These are phyloP conservation scores for Chalciporus piperatus DNA, from an alignment of 768 basidiomycete genomes.

Conservation along the genomic window DNA sequence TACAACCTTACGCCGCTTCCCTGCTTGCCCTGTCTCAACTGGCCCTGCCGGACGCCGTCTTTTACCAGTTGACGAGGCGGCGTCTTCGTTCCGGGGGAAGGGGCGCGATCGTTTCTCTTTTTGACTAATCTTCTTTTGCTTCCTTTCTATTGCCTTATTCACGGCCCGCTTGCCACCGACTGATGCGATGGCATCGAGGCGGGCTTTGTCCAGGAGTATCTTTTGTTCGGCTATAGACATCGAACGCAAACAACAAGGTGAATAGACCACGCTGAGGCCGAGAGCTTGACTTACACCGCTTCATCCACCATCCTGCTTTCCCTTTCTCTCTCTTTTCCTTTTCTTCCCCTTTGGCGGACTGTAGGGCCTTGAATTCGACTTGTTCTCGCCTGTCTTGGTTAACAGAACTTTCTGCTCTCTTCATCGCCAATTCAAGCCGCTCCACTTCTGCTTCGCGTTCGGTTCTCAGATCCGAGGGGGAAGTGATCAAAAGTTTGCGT, in stretches of 20 bases:
- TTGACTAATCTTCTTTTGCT: conserved; percentile 79
- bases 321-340: conserved; percentile 64
- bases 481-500: conserved; percentile 56
- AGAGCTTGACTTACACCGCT: conserved; percentile 54
- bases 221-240: conserved; percentile 67
- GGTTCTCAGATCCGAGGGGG: conserved; percentile 55
- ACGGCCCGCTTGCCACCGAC: conserved; percentile 79
- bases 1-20: conserved; percentile 24
- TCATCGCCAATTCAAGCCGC: conserved; percentile 69
- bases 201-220: conserved; percentile 66
- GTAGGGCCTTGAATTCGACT: conserved; percentile 68
- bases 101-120: conserved; percentile 89
- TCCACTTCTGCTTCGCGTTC: conserved; percentile 68
- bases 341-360: conserved; percentile 44
- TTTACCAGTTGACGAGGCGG: conserved; percentile 10
- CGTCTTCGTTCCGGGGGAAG: conserved; percentile 36
- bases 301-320: conserved; percentile 85
- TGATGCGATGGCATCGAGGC: conserved; percentile 74
- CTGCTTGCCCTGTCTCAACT: conserved; percentile 5
- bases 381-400: conserved; percentile 68
- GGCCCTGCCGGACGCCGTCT: conserved; percentile 14
- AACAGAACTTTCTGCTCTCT: conserved; percentile 72
- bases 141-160: conserved; percentile 86
- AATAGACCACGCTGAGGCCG: neutral
- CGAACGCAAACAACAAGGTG: neutral